A percentile compares a stretch with the other conserved stretches of the same genome.
These are phyloP conservation scores for Citrus medica DNA, from an alignment of 345 rosid genomes.

Conservation along the genomic window DNA sequence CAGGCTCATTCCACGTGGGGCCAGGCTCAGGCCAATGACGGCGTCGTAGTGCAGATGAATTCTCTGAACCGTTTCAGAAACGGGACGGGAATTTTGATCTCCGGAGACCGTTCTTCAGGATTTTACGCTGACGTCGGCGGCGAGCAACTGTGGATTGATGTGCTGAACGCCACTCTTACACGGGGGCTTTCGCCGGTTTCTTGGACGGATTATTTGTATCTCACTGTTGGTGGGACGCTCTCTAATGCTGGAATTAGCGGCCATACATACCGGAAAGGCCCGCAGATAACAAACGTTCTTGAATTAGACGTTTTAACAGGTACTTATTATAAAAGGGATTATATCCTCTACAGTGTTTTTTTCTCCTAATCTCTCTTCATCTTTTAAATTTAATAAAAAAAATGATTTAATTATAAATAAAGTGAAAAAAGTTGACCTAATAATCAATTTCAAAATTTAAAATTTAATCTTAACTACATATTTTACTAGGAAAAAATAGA, in stretches of 20 bases:
- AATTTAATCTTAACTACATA: too few species aligned
- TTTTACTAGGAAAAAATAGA: too few species aligned
- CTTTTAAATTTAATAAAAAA: too few species aligned
- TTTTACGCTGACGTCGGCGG: slow-evolving; percentile 46
- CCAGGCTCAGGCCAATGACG: slow-evolving; percentile 40
- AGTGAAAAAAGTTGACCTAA: too few species aligned
- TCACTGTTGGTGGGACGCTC: slow-evolving; percentile 51
- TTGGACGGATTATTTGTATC: slow-evolving; percentile 49
- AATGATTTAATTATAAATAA: too few species aligned
- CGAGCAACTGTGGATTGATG: slow-evolving; percentile 46
- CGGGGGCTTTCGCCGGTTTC: slow-evolving; percentile 45
- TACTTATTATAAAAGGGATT: background rate
- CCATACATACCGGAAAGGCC: slow-evolving; percentile 40
- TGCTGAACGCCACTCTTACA: slow-evolving; percentile 24
- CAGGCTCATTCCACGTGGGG: slow-evolving; percentile 41
- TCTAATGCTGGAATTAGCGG: slow-evolving; percentile 60
- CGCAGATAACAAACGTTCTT: slow-evolving; percentile 51
- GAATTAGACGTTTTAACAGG: too few species aligned
- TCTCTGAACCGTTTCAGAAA: slow-evolving; percentile 8
- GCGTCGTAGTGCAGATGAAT: slow-evolving; percentile 46
- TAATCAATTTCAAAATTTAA: too few species aligned
- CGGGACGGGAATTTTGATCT: background rate
- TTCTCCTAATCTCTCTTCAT: too few species aligned
- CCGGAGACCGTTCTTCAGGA: background rate
- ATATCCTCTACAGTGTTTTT: too few species aligned